Evolutionary conservation across 2,329 filamentous ascomycete species (phyloP), one percentile per base, ranked within the genome.

Genomic region (Pseudocercospora macadamiae): DNA sequence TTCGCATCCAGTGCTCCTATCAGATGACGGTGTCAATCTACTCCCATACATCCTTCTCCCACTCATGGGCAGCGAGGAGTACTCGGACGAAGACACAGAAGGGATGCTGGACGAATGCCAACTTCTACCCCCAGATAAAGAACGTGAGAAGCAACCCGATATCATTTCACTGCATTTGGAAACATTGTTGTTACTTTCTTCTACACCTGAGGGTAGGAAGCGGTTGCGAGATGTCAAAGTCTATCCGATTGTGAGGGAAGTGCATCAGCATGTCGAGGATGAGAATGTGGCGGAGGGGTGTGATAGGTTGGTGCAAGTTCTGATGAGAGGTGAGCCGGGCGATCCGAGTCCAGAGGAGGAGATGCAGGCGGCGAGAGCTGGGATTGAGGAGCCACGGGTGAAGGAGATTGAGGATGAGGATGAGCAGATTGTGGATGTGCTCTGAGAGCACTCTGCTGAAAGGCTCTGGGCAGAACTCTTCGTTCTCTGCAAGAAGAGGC

Each of bases 101-200:
- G 86, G 83, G 36, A 96, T 99, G 91, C 81, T 96, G 9, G 87
- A 92, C 0, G 95, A 97, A 73, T 80, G 96, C 63, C 93, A 97
- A 76, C 82, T 97, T 0, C 81, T 97, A 9, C 89, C 92, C 0
- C 89, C 92, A 0, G 92, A 97, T 71, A 97, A 99, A 80, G 81
- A 88, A 75, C 85, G 93, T 37, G 95, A 99, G 64, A 75, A 82
- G 3, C 91, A 97, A 68, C 74, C 77, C 14, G 83, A 85, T 47
- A 95, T 96, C 64, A 82, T 97, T 54, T 85, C 89, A 71, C 95
- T 90, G 2, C 93, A 97, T 73, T 76, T 99, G 18, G 95, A 99
- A 77, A 96, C 92, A 1, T 74, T 99, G 55, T 83, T 93, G 57
- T 77, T 99, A 16, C 76, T 99, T 58, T 93, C 90, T 0, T 93